phyloP scores from a whole-genome alignment of 305 asterid species.

The Euphrasia arctica region DNA sequence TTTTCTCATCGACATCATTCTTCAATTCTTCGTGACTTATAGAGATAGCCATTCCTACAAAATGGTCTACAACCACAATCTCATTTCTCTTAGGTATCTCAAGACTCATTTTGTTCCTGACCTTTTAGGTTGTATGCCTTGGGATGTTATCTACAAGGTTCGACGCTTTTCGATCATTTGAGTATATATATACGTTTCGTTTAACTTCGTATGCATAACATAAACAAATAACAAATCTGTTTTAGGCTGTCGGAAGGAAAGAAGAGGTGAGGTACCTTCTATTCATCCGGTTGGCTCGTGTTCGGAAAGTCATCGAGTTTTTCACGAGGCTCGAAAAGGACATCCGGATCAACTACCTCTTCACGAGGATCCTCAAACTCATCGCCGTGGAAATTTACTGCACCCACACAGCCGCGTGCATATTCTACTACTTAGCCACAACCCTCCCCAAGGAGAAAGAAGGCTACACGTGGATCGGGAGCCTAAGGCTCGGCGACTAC shows the following conservation, averaged over 20 bases:
- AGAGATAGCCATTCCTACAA: constrained; percentile 74
- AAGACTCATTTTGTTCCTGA: constrained; percentile 67
- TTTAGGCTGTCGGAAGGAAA: constrained; percentile 54
- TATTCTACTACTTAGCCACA: constrained; percentile 86
- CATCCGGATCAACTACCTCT: constrained; percentile 76
- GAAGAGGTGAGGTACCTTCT: constrained; percentile 80
- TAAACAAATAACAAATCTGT: neutral
- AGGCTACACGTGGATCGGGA: constrained; percentile 95
- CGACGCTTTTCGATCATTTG: constrained; percentile 17
- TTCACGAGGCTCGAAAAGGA: constrained; percentile 78
- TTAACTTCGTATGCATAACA: neutral
- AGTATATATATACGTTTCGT: neutral
- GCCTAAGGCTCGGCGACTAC: constrained; percentile 76
- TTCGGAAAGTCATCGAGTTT: constrained; percentile 55
- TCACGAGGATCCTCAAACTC: constrained; percentile 77
- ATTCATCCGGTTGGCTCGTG: constrained; percentile 74
- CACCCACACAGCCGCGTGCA: constrained; percentile 98
- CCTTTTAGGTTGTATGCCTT: constrained; percentile 79
- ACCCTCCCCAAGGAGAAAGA: constrained; percentile 75
- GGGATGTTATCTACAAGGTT: constrained; percentile 94
- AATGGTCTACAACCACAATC: constrained; percentile 57
- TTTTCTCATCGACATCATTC: constrained; percentile 66
- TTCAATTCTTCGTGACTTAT: constrained; percentile 79
- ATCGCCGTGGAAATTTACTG: constrained; percentile 78
- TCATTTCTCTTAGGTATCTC: constrained; percentile 73